Evolutionary conservation across 176 grass and related monocot species (phyloP).

Genomic region (Aegilops speltoides): DNA sequence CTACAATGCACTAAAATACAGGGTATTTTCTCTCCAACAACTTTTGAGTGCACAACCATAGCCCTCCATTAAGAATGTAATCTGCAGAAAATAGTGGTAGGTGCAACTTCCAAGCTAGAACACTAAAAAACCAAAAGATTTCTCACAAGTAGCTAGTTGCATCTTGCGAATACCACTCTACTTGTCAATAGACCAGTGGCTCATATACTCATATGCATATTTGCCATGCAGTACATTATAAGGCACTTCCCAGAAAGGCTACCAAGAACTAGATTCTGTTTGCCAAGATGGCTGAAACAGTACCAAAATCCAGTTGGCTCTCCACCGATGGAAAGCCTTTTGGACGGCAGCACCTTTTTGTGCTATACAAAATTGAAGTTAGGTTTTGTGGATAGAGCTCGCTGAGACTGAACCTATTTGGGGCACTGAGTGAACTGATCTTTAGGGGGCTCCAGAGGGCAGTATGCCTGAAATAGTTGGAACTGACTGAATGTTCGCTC

Average conservation of each 20-base stretch:
- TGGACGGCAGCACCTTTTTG: background rate
- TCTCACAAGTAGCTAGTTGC: background rate
- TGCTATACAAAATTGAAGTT: conserved; percentile 17
- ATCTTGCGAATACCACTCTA: background rate
- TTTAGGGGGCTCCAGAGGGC: background rate
- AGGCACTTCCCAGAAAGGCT: conserved; percentile 17
- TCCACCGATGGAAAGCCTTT: conserved; percentile 27
- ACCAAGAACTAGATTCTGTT: conserved; percentile 24
- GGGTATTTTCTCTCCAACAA: background rate
- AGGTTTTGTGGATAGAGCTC: conserved; percentile 35
- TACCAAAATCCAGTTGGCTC: conserved; percentile 7
- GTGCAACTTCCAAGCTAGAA: background rate
- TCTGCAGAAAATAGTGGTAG: conserved; percentile 3
- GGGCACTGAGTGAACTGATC: background rate
- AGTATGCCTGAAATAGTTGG: conserved; percentile 12
- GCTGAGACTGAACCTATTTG: conserved; percentile 8
- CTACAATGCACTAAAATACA: background rate
- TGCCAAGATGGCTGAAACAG: conserved; percentile 23
- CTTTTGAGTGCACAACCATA: conserved; percentile 14
- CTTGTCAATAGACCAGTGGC: conserved; percentile 9
- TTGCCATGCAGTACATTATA: conserved; percentile 1
- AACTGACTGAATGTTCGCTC: background rate
- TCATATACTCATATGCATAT: background rate
- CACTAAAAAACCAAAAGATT: background rate
- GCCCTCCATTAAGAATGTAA: conserved; percentile 1